These are phyloP conservation scores for Amphibolis antarctica DNA, from an alignment of 106 monocot species.

Conservation along the genomic window DNA sequence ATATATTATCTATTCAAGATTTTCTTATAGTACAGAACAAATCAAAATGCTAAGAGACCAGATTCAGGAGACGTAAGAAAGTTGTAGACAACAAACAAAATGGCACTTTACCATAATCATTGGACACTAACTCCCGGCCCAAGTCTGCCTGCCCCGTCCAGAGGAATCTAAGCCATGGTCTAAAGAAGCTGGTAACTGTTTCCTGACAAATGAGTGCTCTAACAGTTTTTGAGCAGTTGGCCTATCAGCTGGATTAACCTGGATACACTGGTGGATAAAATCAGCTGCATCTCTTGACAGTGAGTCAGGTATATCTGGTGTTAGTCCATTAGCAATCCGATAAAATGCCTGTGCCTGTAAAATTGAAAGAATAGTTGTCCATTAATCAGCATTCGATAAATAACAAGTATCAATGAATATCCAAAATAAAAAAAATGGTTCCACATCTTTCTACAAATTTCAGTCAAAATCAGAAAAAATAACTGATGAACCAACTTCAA, in stretches of 20 bases:
- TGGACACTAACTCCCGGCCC: background rate
- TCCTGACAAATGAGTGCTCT: slow-evolving; percentile 56
- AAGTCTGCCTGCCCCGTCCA: background rate
- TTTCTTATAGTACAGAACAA: too few species aligned
- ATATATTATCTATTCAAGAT: too few species aligned
- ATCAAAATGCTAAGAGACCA: too few species aligned
- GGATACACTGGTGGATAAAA: slow-evolving; percentile 63
- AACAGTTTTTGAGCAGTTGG: slow-evolving; percentile 50
- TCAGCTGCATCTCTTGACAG: slow-evolving; percentile 66
- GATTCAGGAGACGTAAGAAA: too few species aligned
- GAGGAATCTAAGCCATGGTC: background rate
- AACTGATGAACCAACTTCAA: too few species aligned
- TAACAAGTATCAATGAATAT: background rate
- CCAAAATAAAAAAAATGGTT: background rate
- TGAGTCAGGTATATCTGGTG: slow-evolving; percentile 42
- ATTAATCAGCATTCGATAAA: background rate
- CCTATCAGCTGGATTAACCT: slow-evolving; percentile 52
- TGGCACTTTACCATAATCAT: background rate
- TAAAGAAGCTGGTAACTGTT: slow-evolving; percentile 1
- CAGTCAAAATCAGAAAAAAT: too few species aligned
- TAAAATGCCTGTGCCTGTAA: slow-evolving; percentile 48
- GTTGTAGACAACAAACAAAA: too few species aligned
- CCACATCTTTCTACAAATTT: too few species aligned
- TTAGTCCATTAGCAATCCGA: slow-evolving; percentile 50
- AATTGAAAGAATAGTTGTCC: background rate